A percentile compares a stretch with the other conserved stretches of the same genome.
Evolutionary conservation across 2,329 filamentous ascomycete species (phyloP).

Genomic region (Trichoderma harzianum): DNA sequence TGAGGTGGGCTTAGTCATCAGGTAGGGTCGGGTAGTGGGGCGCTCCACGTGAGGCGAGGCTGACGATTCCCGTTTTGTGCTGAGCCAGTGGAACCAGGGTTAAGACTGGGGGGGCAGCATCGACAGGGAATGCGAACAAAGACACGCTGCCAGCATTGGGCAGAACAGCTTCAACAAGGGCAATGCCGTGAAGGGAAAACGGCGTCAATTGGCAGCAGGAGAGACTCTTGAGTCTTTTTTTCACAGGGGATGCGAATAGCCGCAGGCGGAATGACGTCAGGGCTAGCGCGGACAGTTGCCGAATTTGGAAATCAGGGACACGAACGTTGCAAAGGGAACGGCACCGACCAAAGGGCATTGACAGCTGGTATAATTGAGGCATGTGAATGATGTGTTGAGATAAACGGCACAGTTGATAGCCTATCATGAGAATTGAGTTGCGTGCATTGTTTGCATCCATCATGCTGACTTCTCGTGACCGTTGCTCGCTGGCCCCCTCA

Average conservation of each 20-base stretch:
- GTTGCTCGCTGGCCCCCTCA: not conserved
- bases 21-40: constrained; percentile 24
- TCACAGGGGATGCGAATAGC: not conserved
- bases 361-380: not conserved
- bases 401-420: not conserved
- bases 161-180: not conserved
- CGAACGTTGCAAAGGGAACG: not conserved
- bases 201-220: not conserved
- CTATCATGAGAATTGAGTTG: not conserved
- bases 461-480: not conserved
- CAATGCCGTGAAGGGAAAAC: not conserved
- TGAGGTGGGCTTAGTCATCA: constrained; percentile 26
- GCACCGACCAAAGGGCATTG: not conserved
- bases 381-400: fast-evolving
- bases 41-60: constrained; percentile 32
- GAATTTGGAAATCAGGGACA: constrained; percentile 8
- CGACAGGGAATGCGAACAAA: not conserved
- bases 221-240: not conserved
- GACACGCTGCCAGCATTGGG: not conserved
- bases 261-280: constrained; percentile 15
- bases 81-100: constrained; percentile 1
- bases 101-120: not conserved
- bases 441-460: not conserved
- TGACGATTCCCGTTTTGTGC: constrained; percentile 21
- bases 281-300: constrained; percentile 8